Evolutionary conservation across 2,329 filamentous ascomycete species (phyloP).

Genomic region (Ceratocystiopsis sp.): DNA sequence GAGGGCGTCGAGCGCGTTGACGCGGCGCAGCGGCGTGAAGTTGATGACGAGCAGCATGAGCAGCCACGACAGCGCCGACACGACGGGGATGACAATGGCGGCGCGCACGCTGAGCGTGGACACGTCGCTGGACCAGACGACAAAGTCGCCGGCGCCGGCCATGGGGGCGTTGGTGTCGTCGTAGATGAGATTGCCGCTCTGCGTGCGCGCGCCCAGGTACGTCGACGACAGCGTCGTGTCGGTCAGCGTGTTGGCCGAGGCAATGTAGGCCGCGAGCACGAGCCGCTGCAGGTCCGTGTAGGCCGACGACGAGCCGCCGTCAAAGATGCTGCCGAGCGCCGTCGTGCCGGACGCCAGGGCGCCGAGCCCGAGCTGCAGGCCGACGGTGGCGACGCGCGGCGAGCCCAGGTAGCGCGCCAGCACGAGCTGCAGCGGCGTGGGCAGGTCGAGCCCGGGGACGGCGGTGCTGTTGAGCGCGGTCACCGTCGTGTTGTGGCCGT

Average conservation of each 20-base stretch:
- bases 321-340: constrained; percentile 11
- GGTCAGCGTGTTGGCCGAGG: constrained; percentile 12
- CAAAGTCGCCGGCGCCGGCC: constrained; percentile 12
- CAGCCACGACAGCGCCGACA: constrained; percentile 4
- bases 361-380: constrained; percentile 9
- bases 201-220: constrained; percentile 2
- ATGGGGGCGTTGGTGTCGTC: constrained; percentile 9
- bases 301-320: constrained; percentile 12
- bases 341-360: constrained; percentile 11
- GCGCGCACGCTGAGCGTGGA: constrained; percentile 13
- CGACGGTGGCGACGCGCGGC: constrained; percentile 10
- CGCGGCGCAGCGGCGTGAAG: constrained; percentile 5
- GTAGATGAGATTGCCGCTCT: constrained; percentile 6
- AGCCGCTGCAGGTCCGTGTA: constrained; percentile 14
- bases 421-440: constrained; percentile 8
- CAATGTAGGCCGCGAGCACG: constrained; percentile 13
- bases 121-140: constrained; percentile 14
- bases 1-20: constrained; percentile 7
- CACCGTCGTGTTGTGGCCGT: constrained; percentile 10
- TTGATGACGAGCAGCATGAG: constrained; percentile 7
- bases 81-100: constrained; percentile 12
- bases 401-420: constrained; percentile 8
- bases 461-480: constrained; percentile 7
- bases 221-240: constrained; percentile 12
- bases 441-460: constrained; percentile 11